Evolutionary conservation across 208 protist species (phyloP).

Genomic region (Acanthamoeba polyphaga): DNA sequence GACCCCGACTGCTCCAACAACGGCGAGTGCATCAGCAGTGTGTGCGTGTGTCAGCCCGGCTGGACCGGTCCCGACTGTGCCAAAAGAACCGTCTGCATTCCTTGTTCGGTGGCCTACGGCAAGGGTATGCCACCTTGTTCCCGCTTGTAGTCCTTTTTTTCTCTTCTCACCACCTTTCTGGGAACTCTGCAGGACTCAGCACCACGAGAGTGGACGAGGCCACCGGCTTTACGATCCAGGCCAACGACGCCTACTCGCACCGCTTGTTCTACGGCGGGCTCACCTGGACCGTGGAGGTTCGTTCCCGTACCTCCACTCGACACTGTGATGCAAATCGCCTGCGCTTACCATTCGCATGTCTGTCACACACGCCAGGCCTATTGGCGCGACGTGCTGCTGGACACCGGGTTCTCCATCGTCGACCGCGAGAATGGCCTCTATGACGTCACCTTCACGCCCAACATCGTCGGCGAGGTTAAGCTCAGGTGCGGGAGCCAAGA

Average conservation of each 20-base stretch:
- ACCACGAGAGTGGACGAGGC: not conserved
- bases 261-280: slow-evolving; percentile 46
- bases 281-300: slow-evolving; percentile 46
- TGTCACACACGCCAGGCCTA: not conserved
- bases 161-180: not conserved
- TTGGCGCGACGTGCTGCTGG: slow-evolving; percentile 2
- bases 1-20: slow-evolving; percentile 59
- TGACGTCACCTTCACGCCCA: slow-evolving; percentile 40
- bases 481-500: not conserved
- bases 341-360: not conserved
- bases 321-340: too few species aligned
- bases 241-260: slow-evolving; percentile 12
- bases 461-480: slow-evolving; percentile 4
- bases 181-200: slow-evolving; percentile 34
- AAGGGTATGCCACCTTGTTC: not conserved
- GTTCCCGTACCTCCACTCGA: not conserved
- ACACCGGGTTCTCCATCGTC: not conserved
- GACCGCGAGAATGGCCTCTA: slow-evolving; percentile 26
- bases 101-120: slow-evolving; percentile 51
- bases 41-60: not conserved
- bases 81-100: slow-evolving; percentile 10
- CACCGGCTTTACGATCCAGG: slow-evolving; percentile 43
- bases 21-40: slow-evolving; percentile 41
- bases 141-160: not conserved
- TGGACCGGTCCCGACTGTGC: slow-evolving; percentile 35